Evolutionary conservation across 2,329 filamentous ascomycete species (phyloP).

Genomic region (Amauroascus niger): DNA sequence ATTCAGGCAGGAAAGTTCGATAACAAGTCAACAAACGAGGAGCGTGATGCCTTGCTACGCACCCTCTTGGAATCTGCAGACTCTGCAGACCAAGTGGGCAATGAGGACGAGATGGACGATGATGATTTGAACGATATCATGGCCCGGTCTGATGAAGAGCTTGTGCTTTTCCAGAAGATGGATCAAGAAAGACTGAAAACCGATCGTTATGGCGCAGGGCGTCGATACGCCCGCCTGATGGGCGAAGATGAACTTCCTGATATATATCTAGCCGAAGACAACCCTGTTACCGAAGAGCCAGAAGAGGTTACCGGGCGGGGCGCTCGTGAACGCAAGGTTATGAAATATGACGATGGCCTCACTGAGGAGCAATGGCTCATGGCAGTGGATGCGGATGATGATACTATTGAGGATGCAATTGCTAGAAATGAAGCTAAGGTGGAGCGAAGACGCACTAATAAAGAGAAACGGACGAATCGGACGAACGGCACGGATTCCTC

Average conservation of each 20-base stretch:
- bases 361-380: constrained; percentile 99
- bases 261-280: constrained; percentile 82
- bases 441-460: constrained; percentile 68
- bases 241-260: constrained; percentile 81
- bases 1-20: constrained; percentile 99
- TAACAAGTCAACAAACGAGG: constrained; percentile 97
- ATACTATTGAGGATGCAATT: constrained; percentile 84
- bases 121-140: constrained; percentile 94
- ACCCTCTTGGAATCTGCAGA: constrained; percentile 79
- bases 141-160: constrained; percentile 74
- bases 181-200: constrained; percentile 63
- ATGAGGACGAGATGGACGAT: constrained; percentile 97
- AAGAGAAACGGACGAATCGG: constrained; percentile 49
- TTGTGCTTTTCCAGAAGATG: constrained; percentile 67
- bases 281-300: constrained; percentile 66
- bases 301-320: constrained; percentile 76
- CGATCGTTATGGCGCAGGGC: constrained; percentile 59
- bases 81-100: constrained; percentile 59
- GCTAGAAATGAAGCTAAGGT: constrained; percentile 79
- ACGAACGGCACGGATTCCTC: constrained; percentile 53
- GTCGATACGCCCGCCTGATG: constrained; percentile 70
- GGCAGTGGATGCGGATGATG: constrained; percentile 93
- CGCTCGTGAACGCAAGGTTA: constrained; percentile 85
- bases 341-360: constrained; percentile 92
- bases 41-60: constrained; percentile 91